These are phyloP conservation scores for Aspergillaceae sp. DNA, from an alignment of 2,329 filamentous ascomycete species.

Conservation along the genomic window DNA sequence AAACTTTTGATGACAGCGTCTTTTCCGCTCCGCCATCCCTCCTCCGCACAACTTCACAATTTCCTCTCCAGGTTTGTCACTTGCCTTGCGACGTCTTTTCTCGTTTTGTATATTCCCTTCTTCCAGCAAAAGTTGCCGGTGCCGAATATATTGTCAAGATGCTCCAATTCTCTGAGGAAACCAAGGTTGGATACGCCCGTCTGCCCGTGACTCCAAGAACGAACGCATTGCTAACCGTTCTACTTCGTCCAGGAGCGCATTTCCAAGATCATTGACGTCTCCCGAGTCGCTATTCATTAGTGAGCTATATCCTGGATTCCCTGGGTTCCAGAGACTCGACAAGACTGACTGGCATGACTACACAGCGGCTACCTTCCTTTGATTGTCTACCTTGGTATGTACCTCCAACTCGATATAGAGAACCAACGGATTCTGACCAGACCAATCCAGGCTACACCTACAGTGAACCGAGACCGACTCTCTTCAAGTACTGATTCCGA, in stretches of 20 bases:
- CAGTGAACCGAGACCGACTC: conserved; percentile 79
- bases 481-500: conserved; percentile 52
- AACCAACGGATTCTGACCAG: conserved; percentile 9
- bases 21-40: conserved; percentile 11
- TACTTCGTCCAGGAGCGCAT: conserved; percentile 71
- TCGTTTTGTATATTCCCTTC: neutral
- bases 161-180: conserved; percentile 81
- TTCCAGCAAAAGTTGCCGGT: too few species aligned
- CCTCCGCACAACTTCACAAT: conserved; percentile 2
- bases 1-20: conserved; percentile 21
- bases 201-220: neutral
- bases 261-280: conserved; percentile 89
- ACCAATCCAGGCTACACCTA: conserved; percentile 68
- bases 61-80: too few species aligned
- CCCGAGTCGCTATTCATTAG: conserved; percentile 92
- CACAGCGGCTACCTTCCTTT: conserved; percentile 85
- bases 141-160: conserved; percentile 20
- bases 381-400: conserved; percentile 87
- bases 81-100: conserved; percentile 4
- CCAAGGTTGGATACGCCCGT: conserved; percentile 58
- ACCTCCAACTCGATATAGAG: neutral
- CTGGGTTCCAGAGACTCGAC: neutral
- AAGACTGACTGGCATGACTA: conserved; percentile 11
- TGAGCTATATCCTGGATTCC: conserved; percentile 40
- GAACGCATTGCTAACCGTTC: conserved; percentile 6